Base-by-base conservation (phyloP, 768 basidiomycete species). In the Boletus vinaceobasis region DNA sequence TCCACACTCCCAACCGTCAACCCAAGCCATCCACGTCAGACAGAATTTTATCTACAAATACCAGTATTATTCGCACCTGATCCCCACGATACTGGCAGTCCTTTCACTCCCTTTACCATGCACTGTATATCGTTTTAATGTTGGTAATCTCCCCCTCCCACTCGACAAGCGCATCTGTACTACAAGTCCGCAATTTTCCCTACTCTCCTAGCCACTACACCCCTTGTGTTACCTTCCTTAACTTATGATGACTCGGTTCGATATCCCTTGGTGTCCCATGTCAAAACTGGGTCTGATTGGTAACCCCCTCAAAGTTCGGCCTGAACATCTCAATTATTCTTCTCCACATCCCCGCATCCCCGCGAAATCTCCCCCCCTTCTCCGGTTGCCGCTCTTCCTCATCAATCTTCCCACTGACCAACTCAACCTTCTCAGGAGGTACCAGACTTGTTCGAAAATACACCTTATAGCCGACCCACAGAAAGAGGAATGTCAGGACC, bases 321-420 rank as follows among this genome's bases (percentile, higher is more conserved):
- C 23, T n/a, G n/a, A n/a, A n/a, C n/a, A 23, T 23, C 27, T 68
- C 71, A 49, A 60, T 65, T 29, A 72, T 32, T 50, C 52, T 65
- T 47, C 59, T 58, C 68, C 63, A 66, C 33, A 47, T 54, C 35
- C 65, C 49, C 51, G 47, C 8, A 62, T 6, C 45, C 45, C 45
- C 45, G 45, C 45, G 33, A 33, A 62, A 62, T 43, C 71, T 61
- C 84, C 75, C 44, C 32, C 51, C 8, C 77, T 44, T 71, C 35
- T 68, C 73, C 48, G 80, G 52, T 60, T 75, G 83, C 52, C 67
- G 71, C 59, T 77, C 73, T 66, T 88, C 86, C 62, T 84, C 85
- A 43, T 84, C 83, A 56, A 15, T 33, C 80, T 79, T 35, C 82
- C 64, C n/a, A 87, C 32, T 10, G 2, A 23, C 21, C 5, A 46